Base-by-base conservation (phyloP, 2,329 filamentous ascomycete species). In the Trichoderma arundinaceum region DNA sequence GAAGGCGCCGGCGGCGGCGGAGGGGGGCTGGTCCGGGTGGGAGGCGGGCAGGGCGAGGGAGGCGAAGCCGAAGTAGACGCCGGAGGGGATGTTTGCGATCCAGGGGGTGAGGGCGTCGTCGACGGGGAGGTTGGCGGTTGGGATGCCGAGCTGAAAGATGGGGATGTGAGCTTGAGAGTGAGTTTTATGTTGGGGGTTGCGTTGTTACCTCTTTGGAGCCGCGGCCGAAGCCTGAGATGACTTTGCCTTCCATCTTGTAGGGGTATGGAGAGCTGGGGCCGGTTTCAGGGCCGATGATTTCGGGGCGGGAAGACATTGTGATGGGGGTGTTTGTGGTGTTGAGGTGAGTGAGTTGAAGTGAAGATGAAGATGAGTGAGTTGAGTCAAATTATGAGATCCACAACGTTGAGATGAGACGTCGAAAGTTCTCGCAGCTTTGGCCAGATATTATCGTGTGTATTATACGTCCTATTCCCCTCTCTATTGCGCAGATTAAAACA, bases 1-100 rank as follows among this genome's bases (percentile, higher is more conserved):
- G 63, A 53, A 7, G 74, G 71, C 66, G 74, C 71, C 46, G 71
- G 69, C 62, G 13, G 67, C 41, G 19, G 62, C 44, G 28, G 66
- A 48, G n/a, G 64, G 39, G 12, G 67, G 68, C 53, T 70, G 72
- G 71, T 84, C 77, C 0, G 84, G 81, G 71, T 86, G 84, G 1
- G 75, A 66, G 0, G 77, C 1, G 0, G 85, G 81, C 9, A 90
- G 83, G 67, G 86, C 83, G 38, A 98, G 86, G 0, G 91, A 87
- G 4, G 92, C 92, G 83, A 91, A 97, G 74, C 95, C 95, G 76
- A 94, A 98, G 84, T 98, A 98, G 69, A 98, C 91, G 69, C 95
- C 95, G 1, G 89, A 92, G 66, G 86, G 82, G 63, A 91, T 83
- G 70, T 85, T 81, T 39, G 79, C 76, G 75, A 90, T 88, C 87